Evolutionary conservation across 148 eudicot species (phyloP), one percentile per base, ranked within the genome.

Genomic region (Rhododendron mucronatum): DNA sequence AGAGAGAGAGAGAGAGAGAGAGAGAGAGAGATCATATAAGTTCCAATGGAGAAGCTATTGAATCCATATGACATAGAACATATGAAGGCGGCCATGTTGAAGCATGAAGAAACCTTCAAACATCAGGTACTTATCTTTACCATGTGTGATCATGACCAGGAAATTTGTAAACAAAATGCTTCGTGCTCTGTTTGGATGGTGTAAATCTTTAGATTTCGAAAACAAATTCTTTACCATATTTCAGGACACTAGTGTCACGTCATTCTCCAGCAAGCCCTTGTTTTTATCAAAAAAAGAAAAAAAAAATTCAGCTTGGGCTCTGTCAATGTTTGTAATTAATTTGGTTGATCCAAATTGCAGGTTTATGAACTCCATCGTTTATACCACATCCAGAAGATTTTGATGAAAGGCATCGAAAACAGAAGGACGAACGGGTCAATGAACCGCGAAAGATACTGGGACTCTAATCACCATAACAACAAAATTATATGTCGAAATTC

Each of bases 321-420:
- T 53, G 41, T 13, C 41, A 28, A 80, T 80, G 26, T 18, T 80
- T 51, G 44, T 5, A 30, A 48, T 23, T 63, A 63, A 59, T 15
- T 16, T 55, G 21, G 44, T 23, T 65, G n/a, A 9, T 26, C 33
- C 2, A 67, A 10, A 71, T 78, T 77, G 28, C 90, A 96, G 99
- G 98, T 96, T n/a, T 87, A 84, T 50, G 99, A 96, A 90, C 98
- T 96, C 83, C 98, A 96, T 84, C 96, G 99, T 44, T 88, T 96
- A 2, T 96, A 96, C 77, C 89, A 82, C 75, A 90, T 92, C 76
- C 99, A 96, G 82, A 95, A 93, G 90, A 85, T 91, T 73, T 85
- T 96, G n/a, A 96, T 96, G 99, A 90, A 91, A 80, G 89, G 84
- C 51, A 89, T 80, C 11, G 86, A 86, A 14, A 78, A 81, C n/a